Evolutionary conservation across 1,284 basidiomycete species (phyloP).

Genomic region (Ceratobasidium sp.): DNA sequence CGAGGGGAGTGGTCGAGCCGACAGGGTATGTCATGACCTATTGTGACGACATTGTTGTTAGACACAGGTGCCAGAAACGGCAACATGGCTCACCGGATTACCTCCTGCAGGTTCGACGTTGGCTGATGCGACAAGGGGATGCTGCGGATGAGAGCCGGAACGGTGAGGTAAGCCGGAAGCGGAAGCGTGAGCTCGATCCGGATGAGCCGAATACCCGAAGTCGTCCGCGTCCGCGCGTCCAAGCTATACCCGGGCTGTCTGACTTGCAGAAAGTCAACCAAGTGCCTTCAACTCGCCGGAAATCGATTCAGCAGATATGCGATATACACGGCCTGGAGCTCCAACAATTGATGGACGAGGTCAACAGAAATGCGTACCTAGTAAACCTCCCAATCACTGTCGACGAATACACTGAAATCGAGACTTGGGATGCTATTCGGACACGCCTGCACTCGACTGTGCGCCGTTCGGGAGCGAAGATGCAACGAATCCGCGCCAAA

Average conservation of each 20-base stretch:
- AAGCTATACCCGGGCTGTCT: neutral
- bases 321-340: neutral
- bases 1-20: no score
- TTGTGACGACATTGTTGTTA: neutral
- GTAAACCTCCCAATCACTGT: neutral
- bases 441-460: neutral
- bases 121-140: conserved; percentile 2
- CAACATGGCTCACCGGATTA: neutral
- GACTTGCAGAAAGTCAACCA: conserved; percentile 4
- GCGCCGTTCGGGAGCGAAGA: neutral
- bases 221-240: conserved; percentile 6
- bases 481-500: conserved; percentile 11
- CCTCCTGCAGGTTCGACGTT: neutral
- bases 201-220: neutral
- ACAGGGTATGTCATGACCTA: conserved; percentile 8
- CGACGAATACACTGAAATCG: conserved; percentile 13
- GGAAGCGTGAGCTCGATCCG: conserved; percentile 1
- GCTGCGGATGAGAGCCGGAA: neutral
- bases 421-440: conserved; percentile 1
- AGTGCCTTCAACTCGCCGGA: neutral
- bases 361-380: neutral
- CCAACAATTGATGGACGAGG: neutral
- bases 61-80: neutral
- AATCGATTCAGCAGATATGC: neutral
- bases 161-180: conserved; percentile 7